Percentiles rank a stretch among this genome's conserved stretches.
Conservation (phyloP, 495 filamentous ascomycete species). For the Pyrenula aspistea region DNA sequence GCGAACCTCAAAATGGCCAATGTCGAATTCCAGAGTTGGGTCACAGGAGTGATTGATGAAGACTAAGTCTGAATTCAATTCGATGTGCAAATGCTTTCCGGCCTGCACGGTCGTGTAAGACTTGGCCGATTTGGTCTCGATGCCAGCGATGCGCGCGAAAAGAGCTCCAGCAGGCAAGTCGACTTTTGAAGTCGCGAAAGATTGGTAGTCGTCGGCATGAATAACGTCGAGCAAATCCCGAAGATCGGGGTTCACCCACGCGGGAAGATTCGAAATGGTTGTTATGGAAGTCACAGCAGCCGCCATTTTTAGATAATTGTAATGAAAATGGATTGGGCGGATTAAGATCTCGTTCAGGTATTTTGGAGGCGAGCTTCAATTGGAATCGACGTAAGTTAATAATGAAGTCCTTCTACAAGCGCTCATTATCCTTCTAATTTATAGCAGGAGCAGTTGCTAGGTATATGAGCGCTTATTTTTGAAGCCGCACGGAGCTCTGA, state of each 20-base stretch:
- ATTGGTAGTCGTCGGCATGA: background rate
- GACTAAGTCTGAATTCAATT: conserved; percentile 63
- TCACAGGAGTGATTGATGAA: conserved; percentile 67
- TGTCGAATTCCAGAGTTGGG: conserved; percentile 61
- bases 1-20: conserved; percentile 46
- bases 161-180: conserved; percentile 50
- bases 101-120: conserved; percentile 64
- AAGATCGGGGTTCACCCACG: background rate
- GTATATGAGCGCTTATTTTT: too few species aligned
- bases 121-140: conserved; percentile 42
- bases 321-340: background rate
- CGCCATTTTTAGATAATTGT: background rate
- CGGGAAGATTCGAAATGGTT: background rate
- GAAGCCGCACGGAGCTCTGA: background rate
- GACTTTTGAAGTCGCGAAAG: conserved; percentile 33
- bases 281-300: background rate
- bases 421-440: background rate
- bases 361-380: background rate
- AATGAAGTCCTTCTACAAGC: background rate
- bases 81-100: conserved; percentile 47
- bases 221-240: background rate
- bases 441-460: too few species aligned
- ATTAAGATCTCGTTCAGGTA: background rate
- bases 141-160: conserved; percentile 31
- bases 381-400: background rate